phyloP scores from a whole-genome alignment of 2,329 filamentous ascomycete genomes.

The Penicillium sp. region DNA sequence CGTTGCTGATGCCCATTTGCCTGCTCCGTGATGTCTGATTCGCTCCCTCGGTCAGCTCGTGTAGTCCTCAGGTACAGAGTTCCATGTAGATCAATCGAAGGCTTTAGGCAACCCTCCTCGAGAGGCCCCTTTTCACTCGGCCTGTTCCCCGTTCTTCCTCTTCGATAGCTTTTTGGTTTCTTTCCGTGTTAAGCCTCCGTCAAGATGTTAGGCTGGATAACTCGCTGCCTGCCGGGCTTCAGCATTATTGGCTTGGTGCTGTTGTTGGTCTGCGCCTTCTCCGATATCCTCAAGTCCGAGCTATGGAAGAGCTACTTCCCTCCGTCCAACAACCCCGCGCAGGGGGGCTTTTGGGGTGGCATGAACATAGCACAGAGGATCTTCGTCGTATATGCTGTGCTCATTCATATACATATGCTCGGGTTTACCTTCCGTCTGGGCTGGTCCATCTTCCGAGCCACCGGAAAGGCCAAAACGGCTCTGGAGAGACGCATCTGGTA shows the following conservation, averaged over 20 bases:
- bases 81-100: not conserved
- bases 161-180: not conserved
- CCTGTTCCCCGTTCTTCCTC: not conserved
- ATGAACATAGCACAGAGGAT: constrained; percentile 32
- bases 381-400: constrained; percentile 64
- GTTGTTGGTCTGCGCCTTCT: constrained; percentile 24
- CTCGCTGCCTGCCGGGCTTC: constrained; percentile 31
- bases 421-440: constrained; percentile 53
- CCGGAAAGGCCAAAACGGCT: constrained; percentile 20
- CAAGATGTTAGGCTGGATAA: constrained; percentile 29
- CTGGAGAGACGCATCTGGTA: constrained; percentile 16
- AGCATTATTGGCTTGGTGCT: constrained; percentile 27
- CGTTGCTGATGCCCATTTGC: not conserved
- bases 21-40: not conserved
- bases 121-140: not conserved
- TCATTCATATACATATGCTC: constrained; percentile 64
- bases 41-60: not conserved
- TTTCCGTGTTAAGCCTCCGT: not conserved
- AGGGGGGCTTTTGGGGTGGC: constrained; percentile 12
- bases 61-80: not conserved
- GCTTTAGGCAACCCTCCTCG: not conserved
- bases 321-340: constrained; percentile 1
- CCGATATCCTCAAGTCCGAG: constrained; percentile 15
- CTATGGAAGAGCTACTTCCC: constrained; percentile 19
- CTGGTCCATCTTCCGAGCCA: constrained; percentile 48